Evolutionary conservation across 1,284 basidiomycete species (phyloP).

Genomic region (Vanrija sp.): DNA sequence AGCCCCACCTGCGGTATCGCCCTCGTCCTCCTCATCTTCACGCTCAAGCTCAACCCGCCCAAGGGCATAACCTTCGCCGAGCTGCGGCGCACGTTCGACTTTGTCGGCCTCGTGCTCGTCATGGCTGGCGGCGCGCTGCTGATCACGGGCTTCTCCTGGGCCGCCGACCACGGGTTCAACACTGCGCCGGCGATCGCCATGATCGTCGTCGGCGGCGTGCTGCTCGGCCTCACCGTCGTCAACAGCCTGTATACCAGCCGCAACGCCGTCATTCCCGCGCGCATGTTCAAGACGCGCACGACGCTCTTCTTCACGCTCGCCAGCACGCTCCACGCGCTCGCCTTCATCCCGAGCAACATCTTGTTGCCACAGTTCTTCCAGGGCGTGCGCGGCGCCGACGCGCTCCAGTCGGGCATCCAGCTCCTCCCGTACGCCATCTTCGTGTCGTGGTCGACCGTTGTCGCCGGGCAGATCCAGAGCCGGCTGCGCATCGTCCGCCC

Average conservation of each 20-base stretch:
- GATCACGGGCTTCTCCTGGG: conserved; percentile 66
- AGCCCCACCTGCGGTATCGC: conserved; percentile 54
- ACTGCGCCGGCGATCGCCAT: conserved; percentile 63
- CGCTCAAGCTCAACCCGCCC: conserved; percentile 68
- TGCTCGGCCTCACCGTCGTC: conserved; percentile 58
- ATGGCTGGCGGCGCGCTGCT: conserved; percentile 69
- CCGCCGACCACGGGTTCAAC: conserved; percentile 44
- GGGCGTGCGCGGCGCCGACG: conserved; percentile 29
- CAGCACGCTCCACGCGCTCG: conserved; percentile 29
- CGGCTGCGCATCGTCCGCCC: conserved; percentile 36
- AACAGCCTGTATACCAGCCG: conserved; percentile 69
- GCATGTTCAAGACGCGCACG: conserved; percentile 39
- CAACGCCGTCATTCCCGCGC: conserved; percentile 64
- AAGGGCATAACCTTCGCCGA: conserved; percentile 11
- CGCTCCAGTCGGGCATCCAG: conserved; percentile 24
- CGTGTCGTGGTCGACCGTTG: conserved; percentile 18
- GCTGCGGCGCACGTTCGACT: conserved; percentile 42
- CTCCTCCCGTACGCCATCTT: conserved; percentile 30
- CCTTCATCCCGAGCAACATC: conserved; percentile 34
- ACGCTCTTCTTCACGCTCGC: conserved; percentile 40
- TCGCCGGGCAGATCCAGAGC: conserved; percentile 36
- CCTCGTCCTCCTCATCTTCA: conserved; percentile 65
- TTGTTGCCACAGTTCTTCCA: conserved; percentile 44
- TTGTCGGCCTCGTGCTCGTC: conserved; percentile 54
- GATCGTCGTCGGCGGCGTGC: conserved; percentile 62